phyloP scores from a whole-genome alignment of 2,329 filamentous ascomycete genomes.

The Aspergillus puulaauensis region DNA sequence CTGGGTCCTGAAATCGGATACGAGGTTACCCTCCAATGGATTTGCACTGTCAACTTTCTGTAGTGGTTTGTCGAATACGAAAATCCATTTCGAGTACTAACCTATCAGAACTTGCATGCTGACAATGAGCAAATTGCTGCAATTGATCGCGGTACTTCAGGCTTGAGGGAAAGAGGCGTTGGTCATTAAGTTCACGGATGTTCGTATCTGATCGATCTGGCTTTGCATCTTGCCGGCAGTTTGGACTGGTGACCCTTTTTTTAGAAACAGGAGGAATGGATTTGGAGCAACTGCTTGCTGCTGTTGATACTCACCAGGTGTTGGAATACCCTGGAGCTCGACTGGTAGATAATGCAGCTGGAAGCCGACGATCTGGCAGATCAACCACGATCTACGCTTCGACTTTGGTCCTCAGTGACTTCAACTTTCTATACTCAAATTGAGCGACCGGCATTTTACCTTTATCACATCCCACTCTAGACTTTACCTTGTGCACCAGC shows the following conservation, averaged over 20 bases:
- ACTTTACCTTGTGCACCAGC: too few species aligned
- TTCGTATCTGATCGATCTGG: not conserved
- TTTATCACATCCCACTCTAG: too few species aligned
- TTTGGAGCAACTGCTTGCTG: too few species aligned
- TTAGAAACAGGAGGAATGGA: not conserved
- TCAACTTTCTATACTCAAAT: not conserved
- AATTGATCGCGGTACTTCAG: not conserved
- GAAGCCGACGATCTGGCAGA: not conserved
- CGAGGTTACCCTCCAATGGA: not conserved
- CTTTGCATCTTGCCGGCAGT: not conserved
- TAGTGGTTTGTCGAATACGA: not conserved
- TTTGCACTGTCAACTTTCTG: not conserved
- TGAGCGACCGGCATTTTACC: too few species aligned
- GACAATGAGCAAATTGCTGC: too few species aligned
- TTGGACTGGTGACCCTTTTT: not conserved
- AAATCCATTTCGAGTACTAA: too few species aligned
- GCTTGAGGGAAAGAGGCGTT: not conserved
- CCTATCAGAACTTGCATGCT: too few species aligned
- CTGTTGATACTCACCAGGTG: too few species aligned
- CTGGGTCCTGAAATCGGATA: not conserved
- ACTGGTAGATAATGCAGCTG: not conserved
- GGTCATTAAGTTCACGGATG: not conserved
- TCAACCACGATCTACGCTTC: not conserved
- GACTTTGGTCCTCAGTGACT: not conserved
- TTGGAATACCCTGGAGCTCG: too few species aligned